phyloP scores from a whole-genome alignment of 225 moss, liverwort and hornwort genomes.

The Straminergon stramineum region DNA sequence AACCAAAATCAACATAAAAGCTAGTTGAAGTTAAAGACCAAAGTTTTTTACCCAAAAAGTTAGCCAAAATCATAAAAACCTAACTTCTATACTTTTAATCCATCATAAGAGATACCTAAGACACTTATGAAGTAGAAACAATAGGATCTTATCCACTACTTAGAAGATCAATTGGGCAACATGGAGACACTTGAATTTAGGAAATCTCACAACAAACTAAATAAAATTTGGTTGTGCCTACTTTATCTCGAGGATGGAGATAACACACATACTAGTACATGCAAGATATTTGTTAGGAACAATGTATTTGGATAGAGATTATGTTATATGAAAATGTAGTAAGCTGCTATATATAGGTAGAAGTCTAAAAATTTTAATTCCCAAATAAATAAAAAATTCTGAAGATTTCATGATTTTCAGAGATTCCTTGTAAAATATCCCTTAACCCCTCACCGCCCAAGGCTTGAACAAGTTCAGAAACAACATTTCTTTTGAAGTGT shows the following conservation, averaged over 20 bases:
- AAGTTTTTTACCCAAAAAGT: background rate
- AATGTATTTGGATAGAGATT: background rate
- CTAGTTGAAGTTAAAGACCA: background rate
- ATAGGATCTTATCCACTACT: fast-evolving
- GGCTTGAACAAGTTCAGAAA: too few relatives aligned
- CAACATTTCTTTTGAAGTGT: too few relatives aligned
- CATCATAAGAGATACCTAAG: background rate
- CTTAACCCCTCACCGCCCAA: too few relatives aligned
- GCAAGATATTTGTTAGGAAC: background rate
- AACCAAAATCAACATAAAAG: background rate
- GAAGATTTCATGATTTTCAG: background rate
- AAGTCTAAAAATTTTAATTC: fast-evolving
- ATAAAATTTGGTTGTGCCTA: fast-evolving
- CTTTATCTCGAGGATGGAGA: background rate
- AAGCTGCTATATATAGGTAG: background rate
- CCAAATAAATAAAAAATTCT: background rate
- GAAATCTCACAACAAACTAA: background rate
- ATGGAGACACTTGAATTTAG: background rate
- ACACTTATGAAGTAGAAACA: background rate
- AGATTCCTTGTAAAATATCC: background rate
- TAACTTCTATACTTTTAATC: background rate
- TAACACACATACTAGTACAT: background rate
- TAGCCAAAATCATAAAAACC: background rate
- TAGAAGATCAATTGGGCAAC: background rate
- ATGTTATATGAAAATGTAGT: background rate